Evolutionary conservation across 371 early-diverging fungal genomes (phyloP).

Genomic region (Rhizopus stolonifer): DNA sequence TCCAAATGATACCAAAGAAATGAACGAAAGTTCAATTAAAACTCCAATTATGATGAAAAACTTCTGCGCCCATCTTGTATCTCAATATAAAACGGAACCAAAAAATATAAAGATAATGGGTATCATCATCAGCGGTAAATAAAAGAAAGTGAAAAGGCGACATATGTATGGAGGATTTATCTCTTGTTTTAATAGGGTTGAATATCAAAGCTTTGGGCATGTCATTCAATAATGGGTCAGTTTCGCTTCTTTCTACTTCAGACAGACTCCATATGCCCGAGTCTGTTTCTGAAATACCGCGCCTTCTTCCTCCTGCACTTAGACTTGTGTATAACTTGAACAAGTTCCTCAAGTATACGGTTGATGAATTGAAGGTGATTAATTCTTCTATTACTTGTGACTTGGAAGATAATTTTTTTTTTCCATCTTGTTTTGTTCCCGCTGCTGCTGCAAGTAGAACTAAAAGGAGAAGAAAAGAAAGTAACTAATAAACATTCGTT

Average conservation of each 20-base stretch:
- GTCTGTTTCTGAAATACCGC: neutral
- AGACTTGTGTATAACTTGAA: neutral
- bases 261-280: conserved; percentile 3
- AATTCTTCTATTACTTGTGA: neutral
- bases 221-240: neutral
- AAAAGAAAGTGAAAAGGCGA: too few species aligned
- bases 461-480: too few species aligned
- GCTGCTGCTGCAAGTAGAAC: too few species aligned
- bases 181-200: neutral
- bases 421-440: too few species aligned
- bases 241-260: neutral
- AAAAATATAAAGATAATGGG: neutral
- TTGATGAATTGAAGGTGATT: neutral
- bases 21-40: neutral
- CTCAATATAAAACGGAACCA: neutral
- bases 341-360: neutral
- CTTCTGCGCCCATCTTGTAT: neutral
- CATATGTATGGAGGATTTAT: neutral
- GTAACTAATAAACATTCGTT: too few species aligned
- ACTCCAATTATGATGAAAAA: conserved; percentile 1
- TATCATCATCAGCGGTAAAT: neutral
- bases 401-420: too few species aligned
- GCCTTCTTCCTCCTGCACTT: neutral
- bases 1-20: conserved; percentile 1
- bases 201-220: neutral